These are phyloP conservation scores for Amanita polypyramis DNA, from an alignment of 768 basidiomycete genomes.

Conservation along the genomic window DNA sequence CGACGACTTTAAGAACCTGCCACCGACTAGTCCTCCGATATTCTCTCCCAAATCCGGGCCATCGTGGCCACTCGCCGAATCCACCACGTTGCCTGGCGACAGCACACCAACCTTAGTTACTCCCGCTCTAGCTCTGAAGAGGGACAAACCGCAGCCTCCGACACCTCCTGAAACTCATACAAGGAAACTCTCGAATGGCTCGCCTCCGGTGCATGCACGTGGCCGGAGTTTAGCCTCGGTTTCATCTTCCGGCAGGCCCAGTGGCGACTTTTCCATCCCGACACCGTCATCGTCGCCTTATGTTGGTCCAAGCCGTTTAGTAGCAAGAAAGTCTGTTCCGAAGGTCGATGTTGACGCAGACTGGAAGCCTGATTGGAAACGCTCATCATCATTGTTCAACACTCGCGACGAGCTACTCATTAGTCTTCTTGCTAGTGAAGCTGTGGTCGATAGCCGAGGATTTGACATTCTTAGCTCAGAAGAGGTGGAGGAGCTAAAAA, in stretches of 20 bases:
- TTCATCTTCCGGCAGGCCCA: constrained; percentile 10
- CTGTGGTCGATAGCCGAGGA: constrained; percentile 82
- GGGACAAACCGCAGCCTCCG: constrained; percentile 4
- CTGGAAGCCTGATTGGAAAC: constrained; percentile 33
- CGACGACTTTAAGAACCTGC: neutral
- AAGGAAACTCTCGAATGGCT: neutral
- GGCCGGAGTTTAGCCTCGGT: constrained; percentile 4
- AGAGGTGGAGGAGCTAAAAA: constrained; percentile 42
- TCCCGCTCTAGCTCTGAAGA: neutral
- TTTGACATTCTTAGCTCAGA: constrained; percentile 60
- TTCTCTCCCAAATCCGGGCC: constrained; percentile 1
- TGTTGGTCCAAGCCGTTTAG: constrained; percentile 19
- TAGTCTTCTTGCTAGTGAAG: constrained; percentile 87
- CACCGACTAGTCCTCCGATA: neutral
- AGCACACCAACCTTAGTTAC: neutral
- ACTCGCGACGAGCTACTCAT: constrained; percentile 80
- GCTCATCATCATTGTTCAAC: constrained; percentile 34
- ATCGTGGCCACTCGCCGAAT: constrained; percentile 8
- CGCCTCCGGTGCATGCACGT: neutral
- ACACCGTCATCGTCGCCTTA: constrained; percentile 33
- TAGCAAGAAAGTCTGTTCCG: constrained; percentile 24
- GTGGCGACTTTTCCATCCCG: constrained; percentile 15
- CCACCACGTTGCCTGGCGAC: constrained; percentile 3
- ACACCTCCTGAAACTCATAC: neutral
- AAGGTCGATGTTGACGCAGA: constrained; percentile 18